Evolutionary conservation across 345 rosid species (phyloP), one percentile per base, ranked within the genome.

Genomic region (Citrus medica): DNA sequence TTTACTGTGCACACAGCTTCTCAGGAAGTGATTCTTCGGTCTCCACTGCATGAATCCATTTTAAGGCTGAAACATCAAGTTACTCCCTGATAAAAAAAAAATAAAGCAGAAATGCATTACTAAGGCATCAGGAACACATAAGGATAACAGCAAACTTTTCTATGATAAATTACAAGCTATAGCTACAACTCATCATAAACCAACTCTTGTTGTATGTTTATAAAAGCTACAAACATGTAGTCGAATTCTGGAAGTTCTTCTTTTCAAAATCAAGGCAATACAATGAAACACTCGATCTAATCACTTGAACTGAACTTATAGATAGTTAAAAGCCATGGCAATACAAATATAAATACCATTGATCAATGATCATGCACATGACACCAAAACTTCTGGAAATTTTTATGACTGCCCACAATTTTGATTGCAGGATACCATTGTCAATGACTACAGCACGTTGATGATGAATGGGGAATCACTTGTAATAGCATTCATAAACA

Each of bases 1-100:
- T 9, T 21, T 38, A 56, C 48, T n/a, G 14, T 73, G 38, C 65
- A 4, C 0, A 25, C 25, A 62, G 28, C 28, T 21, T 61, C 53
- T 24, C 33, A 5, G 64, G 56, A 51, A 56, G 56, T 9, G 25
- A 8, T 35, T 56, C 79, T 67, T 62, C 55, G 9, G 73, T 6
- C 37, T 73, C 19, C 65, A 51, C 65, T 24, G 68, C 32, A 59
- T 16, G 27, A 19, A 37, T 56, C 9, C 60, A 37, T 60, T 53
- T 16, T 21, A 60, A 22, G 37, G 65, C 16, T 3, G 42, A 69
- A 38, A 14, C n/a, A 40, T 35, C 67, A 32, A 60, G 28, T 56
- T 77, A 77, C 55, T 77, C 74, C 79, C 79, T 77, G 68, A 27
- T 17, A 17, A 4, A 53, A 25, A 53, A 25, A 59, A 40, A 60